A percentile compares a stretch with the other conserved stretches of the same genome.
These are phyloP conservation scores for Lanmaoa rubissima DNA, from an alignment of 768 basidiomycete genomes.

Conservation along the genomic window DNA sequence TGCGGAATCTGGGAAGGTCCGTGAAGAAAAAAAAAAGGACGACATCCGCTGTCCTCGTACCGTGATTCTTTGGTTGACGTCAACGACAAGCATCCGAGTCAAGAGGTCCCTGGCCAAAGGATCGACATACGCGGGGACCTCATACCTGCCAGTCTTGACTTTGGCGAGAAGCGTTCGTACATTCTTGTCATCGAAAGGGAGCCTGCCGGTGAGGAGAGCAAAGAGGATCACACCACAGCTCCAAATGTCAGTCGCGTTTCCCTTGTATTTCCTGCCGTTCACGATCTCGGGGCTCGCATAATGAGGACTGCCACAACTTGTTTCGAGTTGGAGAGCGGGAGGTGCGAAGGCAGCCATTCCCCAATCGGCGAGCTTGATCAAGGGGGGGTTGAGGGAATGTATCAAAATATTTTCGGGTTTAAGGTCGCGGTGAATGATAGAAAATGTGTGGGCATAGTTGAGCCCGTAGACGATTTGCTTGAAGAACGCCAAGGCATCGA, in stretches of 20 bases:
- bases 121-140: conserved; percentile 78
- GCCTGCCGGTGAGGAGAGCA: conserved; percentile 83
- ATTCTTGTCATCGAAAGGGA: conserved; percentile 94
- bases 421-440: conserved; percentile 96
- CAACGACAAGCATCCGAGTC: conserved; percentile 83
- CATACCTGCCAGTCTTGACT: conserved; percentile 84
- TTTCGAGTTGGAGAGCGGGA: conserved; percentile 81
- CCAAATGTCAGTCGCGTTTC: conserved; percentile 93
- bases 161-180: conserved; percentile 73
- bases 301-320: conserved; percentile 94
- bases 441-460: conserved; percentile 96
- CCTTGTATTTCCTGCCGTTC: conserved; percentile 83
- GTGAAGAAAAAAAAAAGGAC: neutral
- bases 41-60: conserved; percentile 42
- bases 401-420: conserved; percentile 98
- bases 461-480: conserved; percentile 94
- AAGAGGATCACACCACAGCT: conserved; percentile 94
- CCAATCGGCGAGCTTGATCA: conserved; percentile 97
- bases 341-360: conserved; percentile 97
- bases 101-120: conserved; percentile 84
- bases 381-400: conserved; percentile 71
- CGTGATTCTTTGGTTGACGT: conserved; percentile 75
- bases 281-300: conserved; percentile 98
- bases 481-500: conserved; percentile 88
- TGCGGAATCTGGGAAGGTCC: conserved; percentile 66